A percentile compares a stretch with the other conserved stretches of the same genome.
These are phyloP conservation scores for Penstemon eatonii DNA, from an alignment of 257 asterid genomes.

Conservation along the genomic window DNA sequence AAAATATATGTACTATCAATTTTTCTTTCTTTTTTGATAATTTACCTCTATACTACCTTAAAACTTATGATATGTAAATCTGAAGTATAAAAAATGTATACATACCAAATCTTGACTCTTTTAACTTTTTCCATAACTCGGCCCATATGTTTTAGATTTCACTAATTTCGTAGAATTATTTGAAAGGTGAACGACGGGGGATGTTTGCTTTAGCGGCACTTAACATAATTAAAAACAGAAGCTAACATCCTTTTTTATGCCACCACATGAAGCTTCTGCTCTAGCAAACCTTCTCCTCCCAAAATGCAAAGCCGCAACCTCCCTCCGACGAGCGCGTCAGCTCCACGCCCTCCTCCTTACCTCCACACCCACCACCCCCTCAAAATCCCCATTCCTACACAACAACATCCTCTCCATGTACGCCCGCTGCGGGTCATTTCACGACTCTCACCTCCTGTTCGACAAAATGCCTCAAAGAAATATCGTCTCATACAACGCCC, in stretches of 20 bases:
- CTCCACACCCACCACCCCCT: constrained; percentile 25
- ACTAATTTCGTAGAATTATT: too few species aligned
- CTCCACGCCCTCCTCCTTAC: constrained; percentile 74
- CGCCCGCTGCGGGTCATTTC: constrained; percentile 59
- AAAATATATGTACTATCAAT: too few species aligned
- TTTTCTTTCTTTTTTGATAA: too few species aligned
- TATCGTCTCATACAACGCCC: constrained; percentile 66
- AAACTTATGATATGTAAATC: too few species aligned
- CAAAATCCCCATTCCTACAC: constrained; percentile 42
- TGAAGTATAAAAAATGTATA: too few species aligned
- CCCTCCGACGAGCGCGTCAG: constrained; percentile 60
- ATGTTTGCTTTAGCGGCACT: too few species aligned
- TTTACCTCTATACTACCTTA: too few species aligned
- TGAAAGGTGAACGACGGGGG: too few species aligned
- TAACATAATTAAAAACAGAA: too few species aligned
- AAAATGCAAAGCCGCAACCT: constrained; percentile 58
- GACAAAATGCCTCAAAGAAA: constrained; percentile 80
- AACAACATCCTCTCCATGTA: constrained; percentile 83
- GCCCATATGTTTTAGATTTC: too few species aligned
- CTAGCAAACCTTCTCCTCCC: constrained; percentile 42
- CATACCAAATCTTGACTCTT: too few species aligned
- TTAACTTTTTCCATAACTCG: too few species aligned
- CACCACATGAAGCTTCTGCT: constrained; percentile 49
- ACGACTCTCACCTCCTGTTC: constrained; percentile 56
- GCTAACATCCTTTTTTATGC: constrained; percentile 34